phyloP scores from a whole-genome alignment of 73 alveolate species.

The Symbiodinium pilosum region DNA sequence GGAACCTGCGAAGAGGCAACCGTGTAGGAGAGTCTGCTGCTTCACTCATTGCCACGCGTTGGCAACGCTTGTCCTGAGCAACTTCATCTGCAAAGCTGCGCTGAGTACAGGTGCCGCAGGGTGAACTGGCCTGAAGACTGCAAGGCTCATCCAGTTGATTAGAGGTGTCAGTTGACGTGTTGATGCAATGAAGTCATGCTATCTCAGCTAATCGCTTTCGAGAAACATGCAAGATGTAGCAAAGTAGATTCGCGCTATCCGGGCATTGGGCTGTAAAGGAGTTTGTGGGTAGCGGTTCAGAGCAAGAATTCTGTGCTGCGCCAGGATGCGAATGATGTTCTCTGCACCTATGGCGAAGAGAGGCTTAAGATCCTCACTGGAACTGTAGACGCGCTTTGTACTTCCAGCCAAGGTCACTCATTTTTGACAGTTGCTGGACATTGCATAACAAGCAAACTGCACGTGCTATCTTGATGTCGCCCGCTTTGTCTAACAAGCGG shows the following conservation, averaged over 20 bases:
- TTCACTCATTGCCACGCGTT: too few relatives aligned
- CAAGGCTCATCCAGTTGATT: neutral
- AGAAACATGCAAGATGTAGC: neutral
- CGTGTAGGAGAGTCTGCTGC: too few relatives aligned
- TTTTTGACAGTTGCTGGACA: too few relatives aligned
- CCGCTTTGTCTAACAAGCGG: too few relatives aligned
- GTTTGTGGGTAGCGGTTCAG: neutral
- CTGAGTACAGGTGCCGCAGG: conserved; percentile 11
- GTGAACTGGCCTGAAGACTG: conserved; percentile 64
- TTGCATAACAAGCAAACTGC: too few relatives aligned
- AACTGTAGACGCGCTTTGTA: neutral
- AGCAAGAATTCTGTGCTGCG: neutral
- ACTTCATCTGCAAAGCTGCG: too few relatives aligned
- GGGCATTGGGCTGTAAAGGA: neutral
- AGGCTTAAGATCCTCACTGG: neutral
- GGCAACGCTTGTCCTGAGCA: too few relatives aligned
- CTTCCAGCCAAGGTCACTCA: neutral
- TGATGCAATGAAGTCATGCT: too few relatives aligned
- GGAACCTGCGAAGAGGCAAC: too few relatives aligned
- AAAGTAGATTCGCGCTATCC: neutral
- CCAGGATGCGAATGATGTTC: conserved; percentile 57
- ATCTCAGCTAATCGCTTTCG: too few relatives aligned
- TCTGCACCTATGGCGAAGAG: neutral
- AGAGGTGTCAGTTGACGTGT: too few relatives aligned
- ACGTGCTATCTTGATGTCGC: too few relatives aligned